Conservation (phyloP, 139 green algal species). For the Haematococcus sp. region DNA sequence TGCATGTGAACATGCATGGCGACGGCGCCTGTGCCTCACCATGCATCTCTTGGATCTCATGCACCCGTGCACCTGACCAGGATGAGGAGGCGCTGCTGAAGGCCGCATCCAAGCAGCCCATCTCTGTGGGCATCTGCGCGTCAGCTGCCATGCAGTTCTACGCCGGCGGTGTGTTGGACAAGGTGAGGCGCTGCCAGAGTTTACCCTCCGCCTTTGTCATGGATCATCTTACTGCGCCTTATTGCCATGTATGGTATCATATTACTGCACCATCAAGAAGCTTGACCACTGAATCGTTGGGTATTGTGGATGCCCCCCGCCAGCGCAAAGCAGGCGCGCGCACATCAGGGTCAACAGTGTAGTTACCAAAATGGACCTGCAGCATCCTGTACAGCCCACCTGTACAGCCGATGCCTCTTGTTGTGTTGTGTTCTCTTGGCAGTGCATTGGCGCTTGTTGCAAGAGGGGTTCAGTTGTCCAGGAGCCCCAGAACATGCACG, state of each 20-base stretch:
- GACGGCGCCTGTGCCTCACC: no score
- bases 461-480: no score
- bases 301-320: not conserved
- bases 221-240: not conserved
- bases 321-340: not conserved
- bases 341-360: no score
- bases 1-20: no score
- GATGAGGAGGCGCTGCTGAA: conserved; percentile 51
- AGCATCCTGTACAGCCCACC: no score
- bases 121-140: conserved; percentile 93
- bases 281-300: not conserved
- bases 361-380: no score
- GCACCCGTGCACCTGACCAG: conserved; percentile 11
- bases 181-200: conserved; percentile 13
- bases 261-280: not conserved
- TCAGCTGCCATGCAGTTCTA: conserved; percentile 90
- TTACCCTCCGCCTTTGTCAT: not conserved
- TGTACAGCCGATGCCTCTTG: no score
- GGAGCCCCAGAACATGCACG: no score
- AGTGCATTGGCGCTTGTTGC: no score
- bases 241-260: not conserved
- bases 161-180: conserved; percentile 71
- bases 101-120: conserved; percentile 86
- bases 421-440: no score
- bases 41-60: no score